Percentiles rank a stretch among this genome's conserved stretches.
These are phyloP conservation scores for Suhomyces taliae DNA, from an alignment of 1,139 yeast genomes.

Conservation along the genomic window DNA sequence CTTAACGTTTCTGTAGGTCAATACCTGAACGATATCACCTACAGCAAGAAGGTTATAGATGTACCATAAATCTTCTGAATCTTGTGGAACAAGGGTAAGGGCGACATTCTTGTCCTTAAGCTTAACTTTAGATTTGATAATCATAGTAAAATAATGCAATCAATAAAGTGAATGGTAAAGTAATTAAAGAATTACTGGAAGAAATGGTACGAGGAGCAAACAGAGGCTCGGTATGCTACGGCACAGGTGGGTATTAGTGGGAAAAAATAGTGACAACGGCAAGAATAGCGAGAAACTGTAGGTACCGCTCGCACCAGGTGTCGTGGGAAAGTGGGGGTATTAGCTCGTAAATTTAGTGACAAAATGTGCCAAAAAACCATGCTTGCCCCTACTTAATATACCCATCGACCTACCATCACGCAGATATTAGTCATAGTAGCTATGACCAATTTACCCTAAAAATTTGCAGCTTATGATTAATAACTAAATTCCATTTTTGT, in stretches of 20 bases:
- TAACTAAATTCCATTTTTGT: no score
- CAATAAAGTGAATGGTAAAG: neutral
- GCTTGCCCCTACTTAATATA: no score
- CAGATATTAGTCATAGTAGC: no score
- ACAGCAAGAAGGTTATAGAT: constrained; percentile 75
- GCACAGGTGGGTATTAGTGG: no score
- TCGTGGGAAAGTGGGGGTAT: no score
- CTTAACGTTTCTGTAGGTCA: constrained; percentile 67
- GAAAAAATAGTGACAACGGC: neutral
- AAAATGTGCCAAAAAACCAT: no score
- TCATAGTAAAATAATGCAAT: constrained; percentile 25
- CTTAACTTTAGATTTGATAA: constrained; percentile 51
- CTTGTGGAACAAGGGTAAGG: constrained; percentile 73
- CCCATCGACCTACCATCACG: no score
- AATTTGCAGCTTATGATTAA: no score
- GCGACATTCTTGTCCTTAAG: constrained; percentile 63
- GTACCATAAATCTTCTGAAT: constrained; percentile 90
- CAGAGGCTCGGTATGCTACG: no score
- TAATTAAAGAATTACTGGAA: no score
- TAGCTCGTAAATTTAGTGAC: neutral
- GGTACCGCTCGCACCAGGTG: neutral
- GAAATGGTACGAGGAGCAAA: no score
- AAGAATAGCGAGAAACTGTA: neutral
- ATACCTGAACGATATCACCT: constrained; percentile 72
- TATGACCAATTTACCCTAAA: no score